Conservation (phyloP, 2,329 filamentous ascomycete genomes). For the Phialocephala sp. region DNA sequence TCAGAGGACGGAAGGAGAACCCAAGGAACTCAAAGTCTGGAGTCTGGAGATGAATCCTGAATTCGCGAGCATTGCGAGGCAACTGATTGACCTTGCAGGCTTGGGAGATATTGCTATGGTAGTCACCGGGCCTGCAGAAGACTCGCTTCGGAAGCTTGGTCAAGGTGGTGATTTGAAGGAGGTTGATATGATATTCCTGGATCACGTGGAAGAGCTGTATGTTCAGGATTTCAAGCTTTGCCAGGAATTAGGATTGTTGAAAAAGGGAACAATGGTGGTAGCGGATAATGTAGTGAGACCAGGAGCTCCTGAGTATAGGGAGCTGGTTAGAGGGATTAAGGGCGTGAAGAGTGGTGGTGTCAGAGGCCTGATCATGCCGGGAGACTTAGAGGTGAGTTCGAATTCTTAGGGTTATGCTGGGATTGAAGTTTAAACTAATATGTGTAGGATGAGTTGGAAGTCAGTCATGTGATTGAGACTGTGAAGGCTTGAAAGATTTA, state of each 20-base stretch:
- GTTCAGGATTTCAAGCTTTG: slow-evolving; percentile 74
- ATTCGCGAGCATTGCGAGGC: slow-evolving; percentile 71
- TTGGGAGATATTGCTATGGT: slow-evolving; percentile 71
- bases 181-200: slow-evolving; percentile 77
- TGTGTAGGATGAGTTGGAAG: slow-evolving; percentile 24
- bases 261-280: slow-evolving; percentile 63
- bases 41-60: slow-evolving; percentile 72
- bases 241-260: slow-evolving; percentile 69
- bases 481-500: neutral
- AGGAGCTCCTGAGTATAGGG: slow-evolving; percentile 70
- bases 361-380: slow-evolving; percentile 24
- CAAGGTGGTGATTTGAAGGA: slow-evolving; percentile 56
- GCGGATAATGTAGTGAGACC: slow-evolving; percentile 75
- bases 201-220: slow-evolving; percentile 79
- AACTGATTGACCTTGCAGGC: slow-evolving; percentile 73
- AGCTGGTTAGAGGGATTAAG: slow-evolving; percentile 62
- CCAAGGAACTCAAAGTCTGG: slow-evolving; percentile 52
- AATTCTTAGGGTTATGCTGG: neutral
- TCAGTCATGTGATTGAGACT: slow-evolving; percentile 12
- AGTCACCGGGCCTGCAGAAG: slow-evolving; percentile 68
- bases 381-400: slow-evolving; percentile 22
- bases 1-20: neutral
- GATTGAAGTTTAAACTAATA: neutral
- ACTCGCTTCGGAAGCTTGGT: slow-evolving; percentile 64
- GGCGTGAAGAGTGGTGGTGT: slow-evolving; percentile 40